Evolutionary conservation across 495 filamentous ascomycete species (phyloP), one percentile per base, ranked within the genome.

Genomic region (Friedmanniomyces endolithicus): DNA sequence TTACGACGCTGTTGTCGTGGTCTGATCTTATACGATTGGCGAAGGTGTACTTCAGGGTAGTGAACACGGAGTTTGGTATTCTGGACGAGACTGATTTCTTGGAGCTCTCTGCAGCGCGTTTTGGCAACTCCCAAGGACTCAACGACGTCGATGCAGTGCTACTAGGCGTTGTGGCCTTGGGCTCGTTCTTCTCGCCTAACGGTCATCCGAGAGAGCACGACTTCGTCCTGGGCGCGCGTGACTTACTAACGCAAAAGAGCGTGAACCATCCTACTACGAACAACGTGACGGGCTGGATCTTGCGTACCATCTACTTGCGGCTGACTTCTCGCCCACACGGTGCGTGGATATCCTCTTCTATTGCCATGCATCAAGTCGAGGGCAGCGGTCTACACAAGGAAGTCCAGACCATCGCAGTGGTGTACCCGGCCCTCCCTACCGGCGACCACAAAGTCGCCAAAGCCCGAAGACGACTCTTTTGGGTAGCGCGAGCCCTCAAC

Each of bases 341-440:
- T 4, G 66, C 77, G 23, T 81, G 77, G 77, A 72, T 80, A 65
- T 73, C 75, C 1, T 77, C 73, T 50, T 78, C 72, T 55, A 75
- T 71, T 11, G 58, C 78, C 23, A 75, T 81, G 65, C 77, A 80
- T 51, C 59, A 78, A 11, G 64, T 74, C 9, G 77, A 80, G 62
- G 72, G 75, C 0, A 64, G 72, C 4, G 73, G 72, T 0, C 63
- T 80, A 11, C 73, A 78, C 47, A 67, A 68, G 16, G 75, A 72
- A 27, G 48, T 67, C 24, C 50, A 58, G 46, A 57, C 58, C 1
- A 64, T 64, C 31, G 62, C 58, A 11, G 62, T 61, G 1, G 58
- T 64, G 14, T 58, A 64, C 19, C 58, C 58, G 7, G 59, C 59
- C 0, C 46, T 47, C 1, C 56, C 59, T 2, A 44, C 56, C 46